Evolutionary conservation across 192 early-diverging fungal genomes (phyloP), one percentile per base, ranked within the genome.

Genomic region (Mortierella claussenii): DNA sequence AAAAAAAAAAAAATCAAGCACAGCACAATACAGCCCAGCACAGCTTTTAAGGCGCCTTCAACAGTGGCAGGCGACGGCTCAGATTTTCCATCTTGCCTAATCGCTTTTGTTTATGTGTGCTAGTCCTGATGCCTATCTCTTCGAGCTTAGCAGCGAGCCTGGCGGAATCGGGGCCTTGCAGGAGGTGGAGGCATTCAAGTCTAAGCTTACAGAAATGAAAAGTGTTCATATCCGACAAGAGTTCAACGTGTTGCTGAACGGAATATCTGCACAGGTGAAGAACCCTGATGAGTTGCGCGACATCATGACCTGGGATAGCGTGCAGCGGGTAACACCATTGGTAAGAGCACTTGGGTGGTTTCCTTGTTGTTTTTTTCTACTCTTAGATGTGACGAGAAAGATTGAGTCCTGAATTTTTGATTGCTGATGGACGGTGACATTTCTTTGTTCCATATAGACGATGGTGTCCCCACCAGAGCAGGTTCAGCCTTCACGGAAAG

Each of bases 121-220:
- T 55, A 56, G 53, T 23, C 69, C 55, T 3, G 48, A 58, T 36
- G 69, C 55, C 8, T 73, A 73, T 33, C 37, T 73, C 21, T 57
- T 73, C n/a, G 69, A 73, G 30, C 58, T 73, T 30, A 57, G 11
- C 33, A 64, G 69, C 17, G 45, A 33, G 30, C 69, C 69, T 18
- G 54, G 54, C 2, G 40, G 40, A 2, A n/a, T 33, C 13, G 23
- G 28, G 12, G 69, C 69, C 0, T 43, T 36, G 2, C 5, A 37
- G 9, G 33, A 56, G 17, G 20, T 17, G 26, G 18, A 1, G 1
- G n/a, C 24, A 17, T 64, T 73, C 55, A 33, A 44, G 30, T 17
- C 47, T 23, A 51, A 44, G n/a, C 2, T 46, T 44, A 4, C n/a
- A 0, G 37, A 36, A 1, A 50, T 73, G 69, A 64, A 51, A 31